Percentiles rank a stretch among this genome's conserved stretches.
These are phyloP conservation scores for Quercus parvula DNA, from an alignment of 306 rosid species.

Conservation along the genomic window DNA sequence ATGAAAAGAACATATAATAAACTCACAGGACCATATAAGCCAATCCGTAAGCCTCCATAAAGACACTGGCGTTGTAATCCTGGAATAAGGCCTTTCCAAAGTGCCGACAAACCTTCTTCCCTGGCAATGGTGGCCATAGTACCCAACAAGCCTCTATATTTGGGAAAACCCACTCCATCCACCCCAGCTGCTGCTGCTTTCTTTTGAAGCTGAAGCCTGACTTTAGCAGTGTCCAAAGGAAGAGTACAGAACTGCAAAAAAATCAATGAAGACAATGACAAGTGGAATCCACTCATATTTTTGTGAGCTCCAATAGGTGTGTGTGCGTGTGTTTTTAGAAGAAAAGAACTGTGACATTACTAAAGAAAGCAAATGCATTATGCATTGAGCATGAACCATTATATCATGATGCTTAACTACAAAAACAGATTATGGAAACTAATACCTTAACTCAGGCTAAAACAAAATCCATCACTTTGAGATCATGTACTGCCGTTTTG, in stretches of 20 bases:
- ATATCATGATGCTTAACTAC: neutral
- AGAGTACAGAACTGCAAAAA: slow-evolving; percentile 79
- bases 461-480: neutral
- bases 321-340: neutral
- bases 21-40: slow-evolving; percentile 97
- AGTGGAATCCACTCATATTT: slow-evolving; percentile 6
- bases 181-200: slow-evolving; percentile 31
- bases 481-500: neutral
- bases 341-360: neutral
- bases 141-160: slow-evolving; percentile 72
- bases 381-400: neutral
- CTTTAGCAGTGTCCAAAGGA: slow-evolving; percentile 94
- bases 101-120: slow-evolving; percentile 86
- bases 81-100: slow-evolving; percentile 94
- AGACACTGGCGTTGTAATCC: slow-evolving; percentile 94
- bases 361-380: neutral
- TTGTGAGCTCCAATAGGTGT: neutral
- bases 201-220: slow-evolving; percentile 93
- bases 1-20: slow-evolving; percentile 21
- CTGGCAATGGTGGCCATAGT: slow-evolving; percentile 77
- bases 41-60: slow-evolving; percentile 97
- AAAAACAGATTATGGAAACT: neutral
- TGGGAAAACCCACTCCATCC: slow-evolving; percentile 52
- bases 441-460: neutral
- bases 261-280: slow-evolving; percentile 13